A percentile compares a stretch with the other conserved stretches of the same genome.
Evolutionary conservation across 805 yeast genomes (phyloP).

Genomic region (Teunomyces cretensis): DNA sequence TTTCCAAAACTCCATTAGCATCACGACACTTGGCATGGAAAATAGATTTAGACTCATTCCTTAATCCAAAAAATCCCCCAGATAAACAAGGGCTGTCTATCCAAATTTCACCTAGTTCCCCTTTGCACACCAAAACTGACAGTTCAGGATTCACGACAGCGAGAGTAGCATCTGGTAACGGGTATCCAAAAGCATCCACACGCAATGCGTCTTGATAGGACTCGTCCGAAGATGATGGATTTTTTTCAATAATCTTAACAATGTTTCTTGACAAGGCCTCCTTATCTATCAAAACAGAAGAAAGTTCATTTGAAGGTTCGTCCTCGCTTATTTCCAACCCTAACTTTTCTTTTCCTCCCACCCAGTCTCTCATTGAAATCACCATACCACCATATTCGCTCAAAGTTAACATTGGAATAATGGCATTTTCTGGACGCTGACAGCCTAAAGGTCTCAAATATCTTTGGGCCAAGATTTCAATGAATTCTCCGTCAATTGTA

Average conservation of each 20-base stretch:
- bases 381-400: conserved; percentile 97
- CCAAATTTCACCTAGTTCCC: conserved; percentile 96
- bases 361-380: conserved; percentile 87
- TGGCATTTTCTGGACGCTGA: conserved; percentile 65
- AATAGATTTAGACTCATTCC: conserved; percentile 64
- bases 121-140: conserved; percentile 63
- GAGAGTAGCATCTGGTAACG: conserved; percentile 88
- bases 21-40: conserved; percentile 82
- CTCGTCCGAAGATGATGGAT: conserved; percentile 51
- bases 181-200: conserved; percentile 91
- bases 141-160: conserved; percentile 96
- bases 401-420: conserved; percentile 84
- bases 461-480: conserved; percentile 82
- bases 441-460: conserved; percentile 93
- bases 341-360: conserved; percentile 65
- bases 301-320: conserved; percentile 39
- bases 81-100: conserved; percentile 90
- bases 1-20: conserved; percentile 64
- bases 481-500: conserved; percentile 90
- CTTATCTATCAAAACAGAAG: conserved; percentile 71
- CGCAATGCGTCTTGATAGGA: conserved; percentile 46
- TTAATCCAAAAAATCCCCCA: conserved; percentile 82
- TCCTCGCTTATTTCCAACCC: conserved; percentile 45
- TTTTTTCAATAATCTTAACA: conserved; percentile 63
- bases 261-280: conserved; percentile 70